A percentile compares a stretch with the other conserved stretches of the same genome.
Conservation (phyloP, 345 rosid genomes). For the Eucalyptus cloeziana region DNA sequence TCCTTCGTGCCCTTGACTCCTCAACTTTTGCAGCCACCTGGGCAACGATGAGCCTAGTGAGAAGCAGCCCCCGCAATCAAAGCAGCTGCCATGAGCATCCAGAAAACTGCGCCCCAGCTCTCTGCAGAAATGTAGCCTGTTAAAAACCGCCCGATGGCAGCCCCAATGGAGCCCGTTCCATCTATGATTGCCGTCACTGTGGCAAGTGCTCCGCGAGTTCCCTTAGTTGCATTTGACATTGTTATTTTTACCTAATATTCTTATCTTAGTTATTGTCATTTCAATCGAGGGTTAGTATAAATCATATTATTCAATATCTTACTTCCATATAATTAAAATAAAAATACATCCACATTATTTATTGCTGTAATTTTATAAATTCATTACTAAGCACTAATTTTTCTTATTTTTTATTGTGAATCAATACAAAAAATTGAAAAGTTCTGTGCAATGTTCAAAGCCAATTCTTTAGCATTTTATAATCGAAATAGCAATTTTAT, state of each 20-base stretch:
- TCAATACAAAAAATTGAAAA: too few species aligned
- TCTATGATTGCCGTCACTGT: slow-evolving; percentile 90
- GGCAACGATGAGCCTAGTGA: slow-evolving; percentile 65
- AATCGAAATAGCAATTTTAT: too few species aligned
- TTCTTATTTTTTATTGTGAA: not conserved
- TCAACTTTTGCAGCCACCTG: slow-evolving; percentile 66
- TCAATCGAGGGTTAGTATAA: not conserved
- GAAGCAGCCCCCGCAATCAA: slow-evolving; percentile 69
- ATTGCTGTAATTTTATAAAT: too few species aligned
- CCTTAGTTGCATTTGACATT: too few species aligned
- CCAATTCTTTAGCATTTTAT: not conserved
- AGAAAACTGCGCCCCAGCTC: slow-evolving; percentile 83
- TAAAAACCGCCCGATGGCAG: slow-evolving; percentile 78
- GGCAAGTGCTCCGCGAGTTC: slow-evolving; percentile 67
- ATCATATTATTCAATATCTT: not conserved
- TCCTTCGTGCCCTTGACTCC: slow-evolving; percentile 20
- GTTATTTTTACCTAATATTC: not conserved
- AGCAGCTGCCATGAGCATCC: slow-evolving; percentile 88
- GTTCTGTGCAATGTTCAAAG: not conserved
- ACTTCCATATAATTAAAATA: too few species aligned
- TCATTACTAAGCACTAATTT: too few species aligned
- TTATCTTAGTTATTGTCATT: not conserved
- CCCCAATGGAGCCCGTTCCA: slow-evolving; percentile 95
- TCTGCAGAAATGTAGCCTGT: slow-evolving; percentile 70
- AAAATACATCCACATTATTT: too few species aligned